These are phyloP conservation scores for Xylariales sp. DNA, from an alignment of 2,329 filamentous ascomycete genomes.

Conservation along the genomic window DNA sequence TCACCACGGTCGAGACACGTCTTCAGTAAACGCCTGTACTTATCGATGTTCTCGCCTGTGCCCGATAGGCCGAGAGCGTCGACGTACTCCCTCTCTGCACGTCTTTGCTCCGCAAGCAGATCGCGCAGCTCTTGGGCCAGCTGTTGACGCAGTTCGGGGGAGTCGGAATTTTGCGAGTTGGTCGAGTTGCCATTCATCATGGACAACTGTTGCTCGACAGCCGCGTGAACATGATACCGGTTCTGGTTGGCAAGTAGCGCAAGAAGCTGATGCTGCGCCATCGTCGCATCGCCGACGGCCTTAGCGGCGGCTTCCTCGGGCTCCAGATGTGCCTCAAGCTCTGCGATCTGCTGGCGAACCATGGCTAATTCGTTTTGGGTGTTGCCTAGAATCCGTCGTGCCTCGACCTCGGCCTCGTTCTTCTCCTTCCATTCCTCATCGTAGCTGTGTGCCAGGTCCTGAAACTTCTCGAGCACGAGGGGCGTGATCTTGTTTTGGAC, in stretches of 20 bases:
- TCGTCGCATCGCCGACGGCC: conserved; percentile 46
- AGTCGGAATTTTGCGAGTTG: conserved; percentile 35
- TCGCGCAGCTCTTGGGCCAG: conserved; percentile 54
- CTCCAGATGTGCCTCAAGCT: conserved; percentile 52
- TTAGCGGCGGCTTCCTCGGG: conserved; percentile 49
- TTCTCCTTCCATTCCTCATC: conserved; percentile 74
- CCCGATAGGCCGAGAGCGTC: conserved; percentile 64
- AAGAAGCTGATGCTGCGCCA: conserved; percentile 44
- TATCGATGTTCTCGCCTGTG: conserved; percentile 67
- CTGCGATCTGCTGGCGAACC: conserved; percentile 54
- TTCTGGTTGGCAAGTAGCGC: conserved; percentile 48
- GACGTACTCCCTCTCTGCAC: conserved; percentile 63
- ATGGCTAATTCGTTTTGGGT: conserved; percentile 63
- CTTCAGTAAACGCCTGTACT: conserved; percentile 66
- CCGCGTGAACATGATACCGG: conserved; percentile 46
- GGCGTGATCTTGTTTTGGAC: conserved; percentile 66
- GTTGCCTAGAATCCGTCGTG: conserved; percentile 59
- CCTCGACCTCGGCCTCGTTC: conserved; percentile 63
- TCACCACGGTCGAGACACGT: conserved; percentile 65
- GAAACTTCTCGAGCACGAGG: conserved; percentile 67
- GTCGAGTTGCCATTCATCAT: conserved; percentile 39
- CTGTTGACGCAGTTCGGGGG: conserved; percentile 50
- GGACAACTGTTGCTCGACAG: conserved; percentile 45
- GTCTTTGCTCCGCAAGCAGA: conserved; percentile 54
- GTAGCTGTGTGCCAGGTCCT: conserved; percentile 64